Conservation (phyloP, 768 basidiomycete species). For the Glaciozyma martinii region DNA sequence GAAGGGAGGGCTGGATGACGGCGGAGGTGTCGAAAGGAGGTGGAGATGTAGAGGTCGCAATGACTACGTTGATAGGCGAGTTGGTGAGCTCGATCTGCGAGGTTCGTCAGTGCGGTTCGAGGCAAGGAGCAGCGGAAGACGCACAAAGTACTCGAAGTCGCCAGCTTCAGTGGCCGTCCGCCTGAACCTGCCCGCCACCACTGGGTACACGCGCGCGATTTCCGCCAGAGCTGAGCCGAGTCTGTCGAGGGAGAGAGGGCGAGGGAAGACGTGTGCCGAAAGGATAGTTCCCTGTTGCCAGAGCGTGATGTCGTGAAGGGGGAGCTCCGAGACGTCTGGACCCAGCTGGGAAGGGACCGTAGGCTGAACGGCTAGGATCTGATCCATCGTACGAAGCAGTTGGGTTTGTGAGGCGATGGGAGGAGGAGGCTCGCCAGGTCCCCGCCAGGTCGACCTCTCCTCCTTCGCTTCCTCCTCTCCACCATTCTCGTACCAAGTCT, state of each 20-base stretch:
- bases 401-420: no score
- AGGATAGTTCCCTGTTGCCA: neutral
- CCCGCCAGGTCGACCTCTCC: no score
- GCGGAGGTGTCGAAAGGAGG: neutral
- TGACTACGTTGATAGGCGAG: neutral
- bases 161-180: neutral
- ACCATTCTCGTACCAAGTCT: neutral
- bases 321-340: neutral
- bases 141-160: neutral
- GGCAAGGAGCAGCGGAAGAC: neutral
- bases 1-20: neutral
- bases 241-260: neutral
- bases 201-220: neutral
- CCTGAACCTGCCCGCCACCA: neutral
- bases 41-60: neutral
- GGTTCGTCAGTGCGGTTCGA: neutral
- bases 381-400: no score
- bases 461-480: no score
- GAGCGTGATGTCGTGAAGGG: neutral
- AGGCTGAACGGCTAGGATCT: no score
- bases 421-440: no score
- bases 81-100: neutral
- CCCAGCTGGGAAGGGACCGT: no score
- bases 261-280: neutral
- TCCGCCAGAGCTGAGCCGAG: neutral